Evolutionary conservation across 1,284 basidiomycete species (phyloP), one percentile per base, ranked within the genome.

Genomic region (Porphyrellus sp.): DNA sequence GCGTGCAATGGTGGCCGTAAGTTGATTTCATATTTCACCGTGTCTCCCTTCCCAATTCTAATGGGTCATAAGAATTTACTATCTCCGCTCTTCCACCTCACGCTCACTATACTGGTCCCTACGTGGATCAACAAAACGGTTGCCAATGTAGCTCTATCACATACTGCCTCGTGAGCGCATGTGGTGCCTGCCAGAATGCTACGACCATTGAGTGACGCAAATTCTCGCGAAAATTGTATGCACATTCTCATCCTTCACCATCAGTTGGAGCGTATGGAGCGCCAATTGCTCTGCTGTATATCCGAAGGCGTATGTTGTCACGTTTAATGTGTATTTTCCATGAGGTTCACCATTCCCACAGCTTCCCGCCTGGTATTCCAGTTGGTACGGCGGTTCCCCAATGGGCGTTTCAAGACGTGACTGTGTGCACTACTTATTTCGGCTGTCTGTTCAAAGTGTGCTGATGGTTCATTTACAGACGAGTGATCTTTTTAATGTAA

Each of bases 111-210:
- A 46, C 24, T 9, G 62, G 65, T 9, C 70, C 69, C 23, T 45
- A 40, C 13, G 55, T 18, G 30, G 12, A 23, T 34, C 5, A 59
- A 35, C 38, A 45, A 42, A 60, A 65, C 27, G 2, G 13, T 5
- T 74, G 72, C 46, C 52, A 60, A 34, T 74, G 73, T 45, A 73
- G 61, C 35, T 58, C 65, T 5, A 58, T 74, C 40, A 59, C 63
- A 1, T 73, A 74, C 48, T 62, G 55, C 8, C n/a, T 63, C 30
- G 34, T 72, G 12, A 67, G 64, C 34, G 73, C 72, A 6, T 73
- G 72, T 42, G 62, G 61, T 23, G 23, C 59, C 20, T 73, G 72
- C 51, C 72, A 75, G 44, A 61, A 61, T 8, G 25, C 31, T n/a
- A 58, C 58, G 9, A 53, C 51, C 25, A 31, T 59, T 30, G 49